Evolutionary conservation across 2,329 filamentous ascomycete species (phyloP).

Genomic region (Macrophomina pseudophaseolina): DNA sequence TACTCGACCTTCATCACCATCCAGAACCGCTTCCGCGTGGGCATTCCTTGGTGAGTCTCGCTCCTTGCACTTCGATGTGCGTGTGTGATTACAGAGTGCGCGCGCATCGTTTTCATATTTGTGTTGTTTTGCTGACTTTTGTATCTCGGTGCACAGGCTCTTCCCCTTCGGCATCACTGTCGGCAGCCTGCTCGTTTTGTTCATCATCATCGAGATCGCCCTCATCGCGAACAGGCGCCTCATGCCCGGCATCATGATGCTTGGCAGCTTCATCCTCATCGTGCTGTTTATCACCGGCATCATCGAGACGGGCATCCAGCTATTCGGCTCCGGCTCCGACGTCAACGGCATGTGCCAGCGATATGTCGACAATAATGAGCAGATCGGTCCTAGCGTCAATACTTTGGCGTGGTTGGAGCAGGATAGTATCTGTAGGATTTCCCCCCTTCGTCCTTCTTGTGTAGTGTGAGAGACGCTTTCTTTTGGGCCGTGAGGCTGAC

Average conservation of each 20-base stretch:
- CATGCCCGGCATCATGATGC: conserved; percentile 63
- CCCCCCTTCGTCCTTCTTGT: too few relatives aligned
- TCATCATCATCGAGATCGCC: conserved; percentile 63
- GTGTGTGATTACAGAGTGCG: too few relatives aligned
- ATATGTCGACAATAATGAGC: conserved; percentile 56
- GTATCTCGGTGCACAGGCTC: conserved; percentile 53
- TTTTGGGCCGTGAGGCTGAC: not conserved
- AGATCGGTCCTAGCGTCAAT: conserved; percentile 55
- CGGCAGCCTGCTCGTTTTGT: conserved; percentile 61
- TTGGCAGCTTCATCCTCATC: conserved; percentile 65
- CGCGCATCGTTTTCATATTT: too few relatives aligned
- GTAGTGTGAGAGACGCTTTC: not conserved
- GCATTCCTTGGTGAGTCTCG: conserved; percentile 62
- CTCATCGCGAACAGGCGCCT: conserved; percentile 62
- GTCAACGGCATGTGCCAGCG: conserved; percentile 65
- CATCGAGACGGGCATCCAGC: conserved; percentile 67
- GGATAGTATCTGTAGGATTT: conserved; percentile 62
- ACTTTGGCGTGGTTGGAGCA: conserved; percentile 68
- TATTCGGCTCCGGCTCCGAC: conserved; percentile 62
- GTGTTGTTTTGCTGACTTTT: too few relatives aligned
- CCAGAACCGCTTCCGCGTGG: conserved; percentile 60
- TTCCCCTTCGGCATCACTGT: conserved; percentile 68
- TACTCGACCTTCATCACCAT: conserved; percentile 65
- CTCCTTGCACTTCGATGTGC: not conserved
- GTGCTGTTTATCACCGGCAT: conserved; percentile 66